phyloP scores from a whole-genome alignment of 495 filamentous ascomycete species.

The Aspergillus homomorphus region DNA sequence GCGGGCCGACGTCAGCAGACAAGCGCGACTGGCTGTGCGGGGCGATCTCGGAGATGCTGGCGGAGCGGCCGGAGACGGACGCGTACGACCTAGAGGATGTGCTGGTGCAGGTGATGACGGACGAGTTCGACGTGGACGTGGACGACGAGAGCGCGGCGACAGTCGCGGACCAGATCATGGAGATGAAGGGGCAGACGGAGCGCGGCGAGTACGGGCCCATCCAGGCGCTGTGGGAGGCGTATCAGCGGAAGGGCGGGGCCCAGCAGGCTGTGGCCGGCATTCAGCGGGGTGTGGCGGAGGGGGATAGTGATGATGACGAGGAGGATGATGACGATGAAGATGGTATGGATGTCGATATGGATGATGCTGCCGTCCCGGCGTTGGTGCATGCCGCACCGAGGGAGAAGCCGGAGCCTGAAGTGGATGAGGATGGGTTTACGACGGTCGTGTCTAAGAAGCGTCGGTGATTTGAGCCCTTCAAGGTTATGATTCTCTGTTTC shows the following conservation, averaged over 20 bases:
- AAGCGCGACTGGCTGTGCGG: conserved; percentile 97
- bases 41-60: conserved; percentile 78
- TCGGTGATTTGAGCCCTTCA: conserved; percentile 27
- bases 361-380: conserved; percentile 66
- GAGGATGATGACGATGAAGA: conserved; percentile 46
- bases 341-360: conserved; percentile 52
- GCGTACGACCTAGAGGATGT: conserved; percentile 78
- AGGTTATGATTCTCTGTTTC: conserved; percentile 7
- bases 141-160: conserved; percentile 82
- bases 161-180: conserved; percentile 69
- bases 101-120: conserved; percentile 83
- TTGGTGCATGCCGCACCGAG: conserved; percentile 55
- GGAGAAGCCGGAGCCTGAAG: conserved; percentile 67
- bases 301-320: conserved; percentile 56
- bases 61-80: conserved; percentile 68
- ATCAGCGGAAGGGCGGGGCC: conserved; percentile 55
- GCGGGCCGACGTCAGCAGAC: conserved; percentile 76
- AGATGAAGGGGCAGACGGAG: conserved; percentile 56
- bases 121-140: conserved; percentile 89
- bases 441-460: conserved; percentile 76
- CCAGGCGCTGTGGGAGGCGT: conserved; percentile 63
- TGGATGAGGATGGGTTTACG: conserved; percentile 95
- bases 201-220: conserved; percentile 66
- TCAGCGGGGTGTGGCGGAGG: conserved; percentile 55
- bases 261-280: conserved; percentile 50